phyloP scores from a whole-genome alignment of 306 rosid species.

The Castanea mollissima region DNA sequence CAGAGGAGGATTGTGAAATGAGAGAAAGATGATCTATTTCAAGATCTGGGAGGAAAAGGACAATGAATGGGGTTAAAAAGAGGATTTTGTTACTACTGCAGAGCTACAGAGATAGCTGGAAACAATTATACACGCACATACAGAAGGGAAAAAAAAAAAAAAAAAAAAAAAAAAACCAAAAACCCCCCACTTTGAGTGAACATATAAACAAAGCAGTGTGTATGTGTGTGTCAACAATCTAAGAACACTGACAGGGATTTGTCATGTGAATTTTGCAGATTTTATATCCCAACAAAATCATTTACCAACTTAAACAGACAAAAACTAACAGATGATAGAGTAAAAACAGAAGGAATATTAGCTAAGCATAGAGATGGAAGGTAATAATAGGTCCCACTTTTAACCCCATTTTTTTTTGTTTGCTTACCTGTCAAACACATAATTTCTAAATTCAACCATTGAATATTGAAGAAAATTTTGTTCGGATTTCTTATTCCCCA shows the following conservation, averaged over 20 bases:
- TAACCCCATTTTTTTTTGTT: background rate
- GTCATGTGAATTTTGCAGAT: conserved; percentile 42
- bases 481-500: too few relatives aligned
- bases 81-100: conserved; percentile 15
- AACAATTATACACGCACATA: background rate
- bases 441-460: background rate
- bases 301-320: conserved; percentile 1
- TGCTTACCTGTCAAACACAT: conserved; percentile 24
- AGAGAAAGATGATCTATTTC: conserved; percentile 22
- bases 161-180: too few relatives aligned
- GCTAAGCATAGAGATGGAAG: background rate
- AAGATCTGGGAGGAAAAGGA: conserved; percentile 29
- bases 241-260: conserved; percentile 22
- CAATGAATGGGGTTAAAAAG: conserved; percentile 14
- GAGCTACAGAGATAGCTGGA: conserved; percentile 16
- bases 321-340: background rate
- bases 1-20: conserved; percentile 32
- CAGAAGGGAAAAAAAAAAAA: background rate
- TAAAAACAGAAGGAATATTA: background rate
- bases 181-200: conserved; percentile 4
- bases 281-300: conserved; percentile 19
- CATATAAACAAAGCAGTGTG: background rate
- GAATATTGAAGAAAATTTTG: too few relatives aligned
- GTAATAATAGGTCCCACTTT: conserved; percentile 29
- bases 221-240: background rate